phyloP scores from a whole-genome alignment of 202 grass and related monocot species.

The Setaria viridis region DNA sequence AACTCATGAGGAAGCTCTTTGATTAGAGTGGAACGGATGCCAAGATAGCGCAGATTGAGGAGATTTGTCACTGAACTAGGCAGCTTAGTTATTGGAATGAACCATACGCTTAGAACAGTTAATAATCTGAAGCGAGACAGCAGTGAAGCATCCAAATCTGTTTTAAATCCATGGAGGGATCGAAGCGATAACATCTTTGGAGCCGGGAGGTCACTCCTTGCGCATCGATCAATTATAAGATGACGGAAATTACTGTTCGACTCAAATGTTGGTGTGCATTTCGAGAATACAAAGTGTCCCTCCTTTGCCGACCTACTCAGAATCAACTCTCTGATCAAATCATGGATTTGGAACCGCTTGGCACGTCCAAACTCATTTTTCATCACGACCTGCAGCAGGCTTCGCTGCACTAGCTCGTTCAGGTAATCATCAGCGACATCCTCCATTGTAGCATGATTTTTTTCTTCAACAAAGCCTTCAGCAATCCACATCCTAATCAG shows the following conservation, averaged over 20 bases:
- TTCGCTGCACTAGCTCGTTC: slow-evolving; percentile 49
- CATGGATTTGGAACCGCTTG: slow-evolving; percentile 54
- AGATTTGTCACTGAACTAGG: slow-evolving; percentile 49
- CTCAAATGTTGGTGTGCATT: background rate
- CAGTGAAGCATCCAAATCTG: slow-evolving; percentile 34
- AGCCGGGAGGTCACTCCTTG: slow-evolving; percentile 12
- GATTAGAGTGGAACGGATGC: slow-evolving; percentile 60
- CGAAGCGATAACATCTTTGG: slow-evolving; percentile 39
- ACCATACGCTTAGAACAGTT: slow-evolving; percentile 43
- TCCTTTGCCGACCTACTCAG: slow-evolving; percentile 43
- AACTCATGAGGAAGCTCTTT: slow-evolving; percentile 51
- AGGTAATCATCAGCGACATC: slow-evolving; percentile 70
- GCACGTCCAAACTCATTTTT: slow-evolving; percentile 59
- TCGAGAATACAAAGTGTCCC: slow-evolving; percentile 15
- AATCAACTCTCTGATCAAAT: slow-evolving; percentile 56
- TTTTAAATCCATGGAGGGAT: slow-evolving; percentile 16
- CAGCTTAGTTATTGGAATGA: slow-evolving; percentile 29
- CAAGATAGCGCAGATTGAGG: slow-evolving; percentile 60
- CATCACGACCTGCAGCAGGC: slow-evolving; percentile 43
- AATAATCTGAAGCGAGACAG: slow-evolving; percentile 52
- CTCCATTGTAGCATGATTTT: slow-evolving; percentile 52
- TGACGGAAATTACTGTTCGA: slow-evolving; percentile 35
- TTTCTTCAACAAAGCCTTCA: slow-evolving; percentile 59
- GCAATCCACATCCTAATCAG: slow-evolving; percentile 62
- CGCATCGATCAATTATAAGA: slow-evolving; percentile 51